phyloP scores from a whole-genome alignment of 1,284 basidiomycete genomes.

The Moesziomyces globuligerus region DNA sequence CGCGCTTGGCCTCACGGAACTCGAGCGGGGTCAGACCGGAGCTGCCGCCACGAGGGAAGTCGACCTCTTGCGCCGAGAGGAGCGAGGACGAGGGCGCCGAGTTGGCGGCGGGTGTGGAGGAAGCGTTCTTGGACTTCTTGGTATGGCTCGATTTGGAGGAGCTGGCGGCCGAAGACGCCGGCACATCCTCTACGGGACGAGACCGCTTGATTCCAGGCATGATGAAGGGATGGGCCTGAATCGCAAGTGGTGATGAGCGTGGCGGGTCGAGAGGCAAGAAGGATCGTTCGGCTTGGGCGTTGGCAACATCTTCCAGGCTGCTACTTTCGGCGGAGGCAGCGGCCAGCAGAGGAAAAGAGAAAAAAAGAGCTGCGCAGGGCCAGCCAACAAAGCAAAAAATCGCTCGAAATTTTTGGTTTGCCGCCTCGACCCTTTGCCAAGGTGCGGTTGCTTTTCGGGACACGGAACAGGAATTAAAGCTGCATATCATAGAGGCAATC shows the following conservation, averaged over 20 bases:
- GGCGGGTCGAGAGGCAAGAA: not conserved
- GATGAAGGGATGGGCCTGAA: not conserved
- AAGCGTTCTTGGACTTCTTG: conserved; percentile 29
- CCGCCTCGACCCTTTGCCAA: conserved; percentile 1
- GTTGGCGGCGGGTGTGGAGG: conserved; percentile 5
- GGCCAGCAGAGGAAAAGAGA: not conserved
- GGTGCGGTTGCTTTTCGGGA: conserved; percentile 9
- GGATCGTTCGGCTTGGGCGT: not conserved
- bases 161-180: conserved; percentile 29
- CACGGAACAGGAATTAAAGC: conserved; percentile 1
- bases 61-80: conserved; percentile 70
- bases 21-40: conserved; percentile 85
- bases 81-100: conserved; percentile 34
- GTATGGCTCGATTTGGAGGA: conserved; percentile 24
- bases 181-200: conserved; percentile 35
- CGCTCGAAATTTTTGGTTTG: conserved; percentile 19
- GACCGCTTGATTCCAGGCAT: conserved; percentile 55
- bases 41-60: conserved; percentile 90
- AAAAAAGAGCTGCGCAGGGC: not conserved
- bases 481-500: no score
- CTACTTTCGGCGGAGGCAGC: not conserved
- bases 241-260: conserved; percentile 5
- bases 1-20: conserved; percentile 83
- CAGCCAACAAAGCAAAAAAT: conserved; percentile 9
- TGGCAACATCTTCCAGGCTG: not conserved